These are phyloP conservation scores for Cladosporium sp. DNA, from an alignment of 2,329 filamentous ascomycete species.

Conservation along the genomic window DNA sequence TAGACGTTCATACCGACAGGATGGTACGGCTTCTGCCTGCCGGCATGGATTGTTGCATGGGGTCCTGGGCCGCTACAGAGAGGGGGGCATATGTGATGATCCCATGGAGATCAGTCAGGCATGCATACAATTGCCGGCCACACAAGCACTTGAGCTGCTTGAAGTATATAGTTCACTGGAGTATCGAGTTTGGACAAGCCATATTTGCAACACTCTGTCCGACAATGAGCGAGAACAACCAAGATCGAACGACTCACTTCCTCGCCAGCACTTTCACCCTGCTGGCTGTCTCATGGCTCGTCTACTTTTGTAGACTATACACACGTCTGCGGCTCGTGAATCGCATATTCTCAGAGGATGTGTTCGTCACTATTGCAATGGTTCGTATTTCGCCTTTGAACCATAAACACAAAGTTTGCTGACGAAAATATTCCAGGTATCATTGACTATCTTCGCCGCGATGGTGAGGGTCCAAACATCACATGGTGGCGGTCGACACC, in stretches of 20 bases:
- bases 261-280: slow-evolving; percentile 8
- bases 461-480: slow-evolving; percentile 2
- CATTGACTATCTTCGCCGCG: slow-evolving; percentile 4
- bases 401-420: neutral
- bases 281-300: slow-evolving; percentile 5
- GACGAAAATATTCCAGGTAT: neutral
- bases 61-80: neutral
- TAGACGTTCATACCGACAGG: neutral
- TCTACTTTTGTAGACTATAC: slow-evolving; percentile 1
- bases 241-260: neutral
- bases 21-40: neutral
- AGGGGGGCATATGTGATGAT: neutral
- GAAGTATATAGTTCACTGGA: neutral
- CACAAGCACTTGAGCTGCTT: neutral
- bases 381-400: neutral
- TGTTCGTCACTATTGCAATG: neutral
- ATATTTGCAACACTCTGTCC: neutral
- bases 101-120: neutral
- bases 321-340: neutral
- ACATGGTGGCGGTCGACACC: slow-evolving; percentile 4
- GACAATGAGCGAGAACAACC: neutral
- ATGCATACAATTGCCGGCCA: neutral
- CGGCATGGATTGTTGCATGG: neutral
- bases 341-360: neutral
- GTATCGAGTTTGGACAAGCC: neutral